These are phyloP conservation scores for Dittrichia graveolens DNA, from an alignment of 129 eudicot genomes.

Conservation along the genomic window DNA sequence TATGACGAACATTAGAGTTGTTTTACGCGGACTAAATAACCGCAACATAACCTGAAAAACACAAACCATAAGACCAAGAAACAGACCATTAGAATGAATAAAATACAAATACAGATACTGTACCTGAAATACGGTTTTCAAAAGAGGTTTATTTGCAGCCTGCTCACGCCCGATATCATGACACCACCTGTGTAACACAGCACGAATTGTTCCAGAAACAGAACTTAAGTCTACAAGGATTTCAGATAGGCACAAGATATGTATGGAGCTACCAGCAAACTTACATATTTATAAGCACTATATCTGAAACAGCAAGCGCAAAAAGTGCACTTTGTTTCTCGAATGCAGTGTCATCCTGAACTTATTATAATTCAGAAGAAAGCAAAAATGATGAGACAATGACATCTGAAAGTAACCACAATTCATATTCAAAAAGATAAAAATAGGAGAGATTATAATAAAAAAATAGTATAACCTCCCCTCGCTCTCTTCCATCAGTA, in stretches of 20 bases:
- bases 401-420: not conserved
- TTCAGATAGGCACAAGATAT: not conserved
- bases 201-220: not conserved
- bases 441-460: not conserved
- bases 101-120: not conserved
- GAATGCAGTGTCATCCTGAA: conserved; percentile 94
- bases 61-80: conserved; percentile 6
- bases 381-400: conserved; percentile 2
- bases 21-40: conserved; percentile 97
- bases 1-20: conserved; percentile 94
- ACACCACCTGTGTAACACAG: conserved; percentile 63
- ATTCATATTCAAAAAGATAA: not conserved
- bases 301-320: conserved; percentile 97
- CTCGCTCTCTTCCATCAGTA: conserved; percentile 99
- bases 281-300: conserved; percentile 97
- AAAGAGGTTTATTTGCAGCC: conserved; percentile 93
- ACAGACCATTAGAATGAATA: not conserved
- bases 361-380: not conserved
- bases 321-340: conserved; percentile 97
- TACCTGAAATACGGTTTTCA: conserved; percentile 94
- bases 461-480: conserved; percentile 61
- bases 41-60: conserved; percentile 90
- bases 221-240: not conserved
- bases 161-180: conserved; percentile 97
- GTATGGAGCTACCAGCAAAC: conserved; percentile 28